Evolutionary conservation across 805 yeast species (phyloP), one percentile per base, ranked within the genome.

Genomic region (Saturnispora serradocipensis): DNA sequence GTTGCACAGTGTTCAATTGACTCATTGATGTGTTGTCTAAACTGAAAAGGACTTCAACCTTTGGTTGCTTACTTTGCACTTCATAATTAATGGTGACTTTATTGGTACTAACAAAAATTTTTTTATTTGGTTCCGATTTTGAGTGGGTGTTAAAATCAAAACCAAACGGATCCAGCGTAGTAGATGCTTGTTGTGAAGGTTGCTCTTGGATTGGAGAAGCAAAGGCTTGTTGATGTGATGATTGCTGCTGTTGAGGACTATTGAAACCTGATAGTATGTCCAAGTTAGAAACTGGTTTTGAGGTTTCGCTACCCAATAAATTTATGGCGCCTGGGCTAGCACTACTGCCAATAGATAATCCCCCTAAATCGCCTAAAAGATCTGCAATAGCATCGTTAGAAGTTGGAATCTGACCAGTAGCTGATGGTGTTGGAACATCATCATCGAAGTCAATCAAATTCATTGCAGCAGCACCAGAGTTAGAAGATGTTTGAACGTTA

Each of bases 361-460:
- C 76, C 30, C 82, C 76, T 58, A 86, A 70, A 57, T 84, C 93
- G 48, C 86, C 82, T 54, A 89, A 72, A 56, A 90, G 73, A 64
- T 89, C 96, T 50, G 80, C 79, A 49, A 83, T 69, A 13, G 72
- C 69, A 56, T 69, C 72, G 45, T 59, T 75, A 64, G 65, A 69
- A 62, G 62, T 71, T 63, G 69, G 71, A 61, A 60, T 56, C 1
- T 61, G 59, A 16, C 61, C 57, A 46, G 36, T 51, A 30, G 27
- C 56, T 32, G 60, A 25, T 43, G 61, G 38, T 16, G 60, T 48
- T 38, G 60, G 58, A 4, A 59, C 64, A 35, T 66, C 65, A 46
- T 74, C 81, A 61, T 78, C 95, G 58, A 88, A 80, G 62, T 88
- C 96, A 55, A 89, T 85, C 58, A 88, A 72, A 42, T 74, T 69